Evolutionary conservation across 2,329 filamentous ascomycete species (phyloP).

Genomic region (Lachnellula arida): DNA sequence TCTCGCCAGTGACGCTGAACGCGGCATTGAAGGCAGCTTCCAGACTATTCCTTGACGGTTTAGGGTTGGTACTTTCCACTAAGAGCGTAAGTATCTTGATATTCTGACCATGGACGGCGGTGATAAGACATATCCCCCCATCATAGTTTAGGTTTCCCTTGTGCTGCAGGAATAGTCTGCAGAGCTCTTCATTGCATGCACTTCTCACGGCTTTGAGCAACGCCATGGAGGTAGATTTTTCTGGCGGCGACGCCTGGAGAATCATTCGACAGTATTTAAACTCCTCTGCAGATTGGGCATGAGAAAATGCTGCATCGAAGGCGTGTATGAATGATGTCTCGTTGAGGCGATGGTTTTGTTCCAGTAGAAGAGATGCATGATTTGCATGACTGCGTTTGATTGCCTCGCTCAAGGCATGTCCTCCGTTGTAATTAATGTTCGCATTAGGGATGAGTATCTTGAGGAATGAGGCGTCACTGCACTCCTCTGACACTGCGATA

Average conservation of each 20-base stretch:
- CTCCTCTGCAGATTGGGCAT: constrained; percentile 1
- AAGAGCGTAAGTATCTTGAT: constrained; percentile 5
- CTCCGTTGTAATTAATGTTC: constrained; percentile 4
- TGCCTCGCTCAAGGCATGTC: constrained; percentile 5
- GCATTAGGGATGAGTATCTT: constrained; percentile 7
- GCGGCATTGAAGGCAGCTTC: constrained; percentile 4
- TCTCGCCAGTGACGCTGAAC: too few relatives aligned
- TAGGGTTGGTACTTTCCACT: not conserved
- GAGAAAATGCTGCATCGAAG: constrained; percentile 3
- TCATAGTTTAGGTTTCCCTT: constrained; percentile 4
- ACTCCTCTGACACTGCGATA: constrained; percentile 1
- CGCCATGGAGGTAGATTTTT: constrained; percentile 3
- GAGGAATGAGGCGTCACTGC: constrained; percentile 5
- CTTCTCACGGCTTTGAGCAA: not conserved
- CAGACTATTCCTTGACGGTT: constrained; percentile 1
- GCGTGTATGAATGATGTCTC: constrained; percentile 3
- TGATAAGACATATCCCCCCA: constrained; percentile 2
- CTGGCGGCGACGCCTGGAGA: not conserved
- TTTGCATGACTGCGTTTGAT: not conserved
- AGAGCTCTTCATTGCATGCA: constrained; percentile 3
- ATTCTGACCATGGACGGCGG: constrained; percentile 5
- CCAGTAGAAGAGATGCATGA: constrained; percentile 4
- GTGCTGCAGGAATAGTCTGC: constrained; percentile 4
- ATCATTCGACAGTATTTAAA: constrained; percentile 7
- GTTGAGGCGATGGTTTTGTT: not conserved